Evolutionary conservation across 768 basidiomycete species (phyloP), one percentile per base, ranked within the genome.

Genomic region (Boletales sp.): DNA sequence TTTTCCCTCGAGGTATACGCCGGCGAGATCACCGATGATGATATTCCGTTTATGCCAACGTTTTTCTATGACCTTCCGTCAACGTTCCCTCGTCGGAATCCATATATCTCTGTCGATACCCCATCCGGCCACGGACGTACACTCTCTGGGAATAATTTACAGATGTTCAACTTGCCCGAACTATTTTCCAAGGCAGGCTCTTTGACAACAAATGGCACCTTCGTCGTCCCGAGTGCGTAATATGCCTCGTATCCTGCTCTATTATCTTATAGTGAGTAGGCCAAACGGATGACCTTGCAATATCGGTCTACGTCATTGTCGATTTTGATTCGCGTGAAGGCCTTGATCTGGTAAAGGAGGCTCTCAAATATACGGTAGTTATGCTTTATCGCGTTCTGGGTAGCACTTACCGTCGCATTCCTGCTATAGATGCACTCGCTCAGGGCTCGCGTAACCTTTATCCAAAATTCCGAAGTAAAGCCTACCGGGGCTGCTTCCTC

Each of bases 11-110:
- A 85, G 87, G 65, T 90, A 2, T 86, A 87, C 61, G 60, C 63
- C 25, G 80, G 82, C 7, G 66, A 70, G 32, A 61, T 92, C 15
- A 74, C 76, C 9, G 83, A 89, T 40, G 75, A 74, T 2, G 68
- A 75, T 36, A 66, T 67, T 8, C 70, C 71, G 7, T 73, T 76
- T 31, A 77, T 90, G 47, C 69, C 79, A 30, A 86, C 76, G 13
- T 93, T 89, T 70, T 98, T 97, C 71, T 97, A 95, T 62, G 91
- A 95, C 59, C 77, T 94, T 7, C 89, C 94, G 1, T 80, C 80
- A 0, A 83, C 90, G 0, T 74, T 74, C 37, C 72, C 76, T 48
- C 77, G 86, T 11, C 72, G 96, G n/a, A 97, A 92, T 66, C 73
- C 69, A 25, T 81, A 87, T 61, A 83, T 97, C 47, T 81, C 83